A percentile compares a stretch with the other conserved stretches of the same genome.
Conservation (phyloP, 78 protist species). For the Thecamonas trahens region DNA sequence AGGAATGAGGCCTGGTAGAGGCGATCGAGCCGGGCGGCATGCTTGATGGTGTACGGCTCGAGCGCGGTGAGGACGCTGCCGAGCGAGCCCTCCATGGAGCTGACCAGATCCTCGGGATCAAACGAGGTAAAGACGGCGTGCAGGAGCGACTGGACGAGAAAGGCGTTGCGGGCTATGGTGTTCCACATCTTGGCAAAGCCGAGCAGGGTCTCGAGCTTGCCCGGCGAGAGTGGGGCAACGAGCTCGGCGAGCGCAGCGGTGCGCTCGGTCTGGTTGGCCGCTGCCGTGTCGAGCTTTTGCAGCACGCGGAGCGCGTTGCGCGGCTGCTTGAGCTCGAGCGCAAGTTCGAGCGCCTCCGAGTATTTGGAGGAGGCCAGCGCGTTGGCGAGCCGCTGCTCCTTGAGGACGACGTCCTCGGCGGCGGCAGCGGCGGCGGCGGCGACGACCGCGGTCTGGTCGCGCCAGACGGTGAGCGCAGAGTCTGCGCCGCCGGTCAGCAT, state of each 20-base stretch:
- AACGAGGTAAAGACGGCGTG: too few species aligned
- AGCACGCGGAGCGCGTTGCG: background rate
- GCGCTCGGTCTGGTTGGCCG: too few species aligned
- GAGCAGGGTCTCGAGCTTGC: too few species aligned
- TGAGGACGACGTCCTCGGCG: background rate
- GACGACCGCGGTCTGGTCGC: background rate
- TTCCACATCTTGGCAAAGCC: too few species aligned
- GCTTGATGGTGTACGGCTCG: constrained; percentile 75
- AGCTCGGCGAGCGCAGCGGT: too few species aligned
- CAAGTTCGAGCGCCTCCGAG: constrained; percentile 3
- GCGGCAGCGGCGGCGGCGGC: too few species aligned
- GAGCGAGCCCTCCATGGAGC: too few species aligned
- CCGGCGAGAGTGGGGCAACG: too few species aligned
- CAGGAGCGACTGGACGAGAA: too few species aligned
- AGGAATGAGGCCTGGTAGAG: constrained; percentile 39
- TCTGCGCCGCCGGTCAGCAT: constrained; percentile 78
- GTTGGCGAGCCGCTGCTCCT: constrained; percentile 3
- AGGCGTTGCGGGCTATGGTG: too few species aligned
- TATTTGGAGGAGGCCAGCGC: constrained; percentile 1
- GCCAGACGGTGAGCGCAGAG: constrained; percentile 4
- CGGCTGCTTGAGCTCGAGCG: constrained; percentile 5
- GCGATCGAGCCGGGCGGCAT: constrained; percentile 52
- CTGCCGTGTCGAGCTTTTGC: too few species aligned
- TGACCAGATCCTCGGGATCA: too few species aligned
- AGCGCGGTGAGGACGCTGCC: constrained; percentile 51